Base-by-base conservation (phyloP, 257 asterid species). In the Apocynum venetum region DNA sequence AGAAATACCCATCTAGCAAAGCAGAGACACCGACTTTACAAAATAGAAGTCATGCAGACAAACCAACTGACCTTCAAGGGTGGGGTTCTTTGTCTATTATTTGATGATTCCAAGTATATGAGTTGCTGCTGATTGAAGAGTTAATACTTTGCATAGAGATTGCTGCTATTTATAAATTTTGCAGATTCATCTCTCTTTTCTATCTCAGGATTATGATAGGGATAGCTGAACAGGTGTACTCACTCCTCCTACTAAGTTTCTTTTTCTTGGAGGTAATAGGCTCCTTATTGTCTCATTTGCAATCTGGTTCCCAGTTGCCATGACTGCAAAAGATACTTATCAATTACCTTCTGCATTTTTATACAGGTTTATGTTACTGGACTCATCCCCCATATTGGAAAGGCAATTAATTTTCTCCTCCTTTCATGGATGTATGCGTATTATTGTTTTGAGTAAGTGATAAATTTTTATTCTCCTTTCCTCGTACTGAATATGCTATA, bases 401-500 rank as follows among this genome's bases (percentile, higher is more conserved):
- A 91, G 87, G 74, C 88, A 56, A 80, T 91, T 25, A 93, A 89
- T 89, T 87, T 96, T 72, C 79, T 93, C 76, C 95, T 96, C 72
- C 97, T 96, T 69, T 86, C 97, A 0, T 96, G 99, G 99, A 87
- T 96, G 98, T 96, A 96, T 83, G 96, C 99, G 65, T 96, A 96
- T 84, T 96, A 93, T 87, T 96, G 98, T 84, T 96, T 96, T 72
- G 99, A 96, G 99, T 96, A 84, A 90, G 99, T 88, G 74, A 57
- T 80, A 73, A 75, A 12, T 76, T 20, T 79, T 14, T 71, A 51
- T 46, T 74, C 68, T 79, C 64, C 65, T 12, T 51, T 80, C 74
- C 46, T 80, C 53, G 31, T 69, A 44, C 64, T 36, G 43, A 52
- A 56, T 56, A 75, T 56, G 59, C 71, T 53, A 31, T 78, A 47